Base-by-base conservation (phyloP, 352 stramenopile genomes). In the Pythium monospermum region DNA sequence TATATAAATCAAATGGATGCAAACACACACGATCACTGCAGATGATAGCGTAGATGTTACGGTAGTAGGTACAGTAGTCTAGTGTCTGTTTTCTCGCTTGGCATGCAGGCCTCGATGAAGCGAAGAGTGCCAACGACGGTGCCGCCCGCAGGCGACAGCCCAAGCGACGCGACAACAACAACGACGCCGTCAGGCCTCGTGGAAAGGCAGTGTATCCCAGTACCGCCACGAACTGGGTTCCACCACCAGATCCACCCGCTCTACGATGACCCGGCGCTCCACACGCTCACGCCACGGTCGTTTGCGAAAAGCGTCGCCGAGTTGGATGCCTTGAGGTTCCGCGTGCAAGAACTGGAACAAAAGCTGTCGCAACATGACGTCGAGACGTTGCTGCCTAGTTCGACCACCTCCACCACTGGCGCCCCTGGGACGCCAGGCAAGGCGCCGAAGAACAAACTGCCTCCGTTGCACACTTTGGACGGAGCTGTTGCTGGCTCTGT, bases 271-370 rank as follows among this genome's bases (percentile, higher is more conserved):
- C 70, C 70, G 5, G 58, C 46, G 10, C 39, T 83, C 23, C 57
- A 69, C 33, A 68, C 59, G 23, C 71, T 88, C 16, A 86, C 71
- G 13, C 74, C 73, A 4, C 66, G 74, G 3, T 72, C 71, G 4
- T 53, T 85, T n/a, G 74, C 77, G 1, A 71, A 76, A 32, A 86
- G 53, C 26, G 69, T 83, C 50, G 66, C 72, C 0, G 74, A 85
- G 31, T 65, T 86, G 0, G 66, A 83, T 18, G 61, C 68, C 6
- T 27, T 86, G 27, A 67, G 67, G 25, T 76, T 48, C 7, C 64
- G 74, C 21, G 72, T 86, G 1, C 47, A 68, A 3, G 70, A 82
- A 13, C 61, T 86, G 5, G 70, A 88, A 44, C 64, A 73, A 18
- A 68, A 79, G 35, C 61, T 88, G 33, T 67, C 72, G 33, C 60